Base-by-base conservation (phyloP, 2,329 filamentous ascomycete genomes). In the Zasmidium cellare region DNA sequence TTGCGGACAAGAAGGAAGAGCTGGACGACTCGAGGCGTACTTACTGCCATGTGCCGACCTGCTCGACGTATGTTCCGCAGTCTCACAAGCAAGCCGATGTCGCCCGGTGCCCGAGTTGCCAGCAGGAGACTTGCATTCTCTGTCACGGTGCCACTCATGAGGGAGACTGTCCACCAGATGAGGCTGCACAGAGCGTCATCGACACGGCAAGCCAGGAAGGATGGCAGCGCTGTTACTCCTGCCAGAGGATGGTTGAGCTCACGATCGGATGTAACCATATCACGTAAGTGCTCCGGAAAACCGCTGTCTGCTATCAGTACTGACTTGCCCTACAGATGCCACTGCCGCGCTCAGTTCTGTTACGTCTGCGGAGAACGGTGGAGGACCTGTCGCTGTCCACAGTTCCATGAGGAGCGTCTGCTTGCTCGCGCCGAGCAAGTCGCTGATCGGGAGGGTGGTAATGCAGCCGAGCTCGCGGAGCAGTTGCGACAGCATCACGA, bases 341-440 rank as follows among this genome's bases (percentile, higher is more conserved):
- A 23, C 25, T 62, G 60, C 51, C 20, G 47, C 24, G n/a, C 41
- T n/a, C 24, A 62, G 11, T 62, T 62, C 52, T 59, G 60, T 54
- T 59, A 59, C 22, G 41, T 62, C 24, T 59, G 60, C 35, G 52
- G 52, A 14, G 16, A 24, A 7, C 23, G 20, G 3, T 58, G 47
- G 51, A 14, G 47, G n/a, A 41, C 28, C 2, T 62, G 59, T 23
- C n/a, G 2, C 1, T 62, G 59, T 46, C 38, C 45, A 9, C 53
- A 49, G 2, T 58, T n/a, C n/a, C n/a, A n/a, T n/a, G n/a, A n/a
- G n/a, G n/a, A n/a, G n/a, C n/a, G n/a, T n/a, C n/a, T n/a, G n/a
- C n/a, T n/a, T n/a, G n/a, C n/a, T n/a, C n/a, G n/a, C n/a, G n/a
- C n/a, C n/a, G n/a, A n/a, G n/a, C n/a, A n/a, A n/a, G n/a, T n/a